Evolutionary conservation across 2,329 filamentous ascomycete species (phyloP).

Genomic region (Fusarium sambucinum): DNA sequence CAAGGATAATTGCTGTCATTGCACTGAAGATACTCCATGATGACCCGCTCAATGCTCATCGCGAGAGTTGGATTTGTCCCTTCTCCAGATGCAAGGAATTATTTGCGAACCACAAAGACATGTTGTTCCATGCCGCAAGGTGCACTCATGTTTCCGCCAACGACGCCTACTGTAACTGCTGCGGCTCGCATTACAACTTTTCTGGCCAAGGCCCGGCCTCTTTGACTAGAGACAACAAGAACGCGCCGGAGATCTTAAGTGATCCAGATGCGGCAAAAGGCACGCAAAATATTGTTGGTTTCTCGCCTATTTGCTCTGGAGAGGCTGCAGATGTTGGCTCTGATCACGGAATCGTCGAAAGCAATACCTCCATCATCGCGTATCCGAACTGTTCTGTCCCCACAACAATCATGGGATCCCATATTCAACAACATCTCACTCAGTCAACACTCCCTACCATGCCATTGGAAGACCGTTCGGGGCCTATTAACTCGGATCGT

Average conservation of each 20-base stretch:
- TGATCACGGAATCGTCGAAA: too few species aligned
- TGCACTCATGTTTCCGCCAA: background rate
- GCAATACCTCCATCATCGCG: too few species aligned
- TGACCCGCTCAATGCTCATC: background rate
- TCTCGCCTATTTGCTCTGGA: too few species aligned
- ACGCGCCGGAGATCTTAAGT: rapidly evolving
- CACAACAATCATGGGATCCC: too few species aligned
- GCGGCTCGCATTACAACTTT: background rate
- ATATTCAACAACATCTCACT: too few species aligned
- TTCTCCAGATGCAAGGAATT: background rate
- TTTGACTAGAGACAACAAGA: rapidly evolving
- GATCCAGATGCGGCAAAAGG: background rate
- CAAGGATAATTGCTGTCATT: background rate
- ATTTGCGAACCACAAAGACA: background rate
- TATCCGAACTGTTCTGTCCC: too few species aligned
- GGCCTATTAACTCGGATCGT: too few species aligned
- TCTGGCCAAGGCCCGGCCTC: background rate
- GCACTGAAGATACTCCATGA: background rate
- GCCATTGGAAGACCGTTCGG: too few species aligned
- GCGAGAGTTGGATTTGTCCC: background rate
- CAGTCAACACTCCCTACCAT: too few species aligned
- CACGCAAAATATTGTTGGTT: background rate
- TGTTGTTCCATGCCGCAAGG: background rate
- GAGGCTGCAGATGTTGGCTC: too few species aligned
- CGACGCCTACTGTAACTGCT: background rate